phyloP scores from a whole-genome alignment of 2,329 filamentous ascomycete species.

The Aspergillus arachidicola region DNA sequence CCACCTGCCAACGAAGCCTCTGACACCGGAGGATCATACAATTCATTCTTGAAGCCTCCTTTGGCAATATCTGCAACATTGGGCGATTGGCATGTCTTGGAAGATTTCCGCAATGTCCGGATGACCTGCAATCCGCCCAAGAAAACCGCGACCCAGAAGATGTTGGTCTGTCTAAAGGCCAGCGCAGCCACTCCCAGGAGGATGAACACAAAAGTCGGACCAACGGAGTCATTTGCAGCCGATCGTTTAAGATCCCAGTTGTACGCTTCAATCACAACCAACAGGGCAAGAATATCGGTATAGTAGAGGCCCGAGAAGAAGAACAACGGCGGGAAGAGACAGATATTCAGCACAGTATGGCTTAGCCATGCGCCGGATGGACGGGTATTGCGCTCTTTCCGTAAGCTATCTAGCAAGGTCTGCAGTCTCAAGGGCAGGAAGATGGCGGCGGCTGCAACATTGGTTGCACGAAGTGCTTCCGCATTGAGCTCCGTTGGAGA shows the following conservation, averaged over 20 bases:
- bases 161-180: conserved; percentile 88
- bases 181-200: conserved; percentile 67
- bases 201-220: conserved; percentile 46
- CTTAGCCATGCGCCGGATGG: conserved; percentile 37
- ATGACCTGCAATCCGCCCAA: conserved; percentile 49
- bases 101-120: conserved; percentile 34
- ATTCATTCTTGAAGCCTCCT: conserved; percentile 38
- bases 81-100: conserved; percentile 30
- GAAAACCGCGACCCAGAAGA: conserved; percentile 79
- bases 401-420: conserved; percentile 52
- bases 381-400: conserved; percentile 34
- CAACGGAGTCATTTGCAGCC: conserved; percentile 21
- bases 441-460: conserved; percentile 38
- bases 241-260: conserved; percentile 48
- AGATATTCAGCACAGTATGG: conserved; percentile 70
- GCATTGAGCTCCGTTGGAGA: conserved; percentile 37
- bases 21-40: conserved; percentile 54
- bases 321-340: conserved; percentile 85
- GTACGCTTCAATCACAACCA: conserved; percentile 73
- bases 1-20: conserved; percentile 55
- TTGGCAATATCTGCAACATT: conserved; percentile 33
- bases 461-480: conserved; percentile 40
- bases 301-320: conserved; percentile 97
- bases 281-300: conserved; percentile 83
- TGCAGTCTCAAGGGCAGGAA: conserved; percentile 56